Evolutionary conservation across 352 stramenopile species (phyloP).

Genomic region (Pythium oligandrum): DNA sequence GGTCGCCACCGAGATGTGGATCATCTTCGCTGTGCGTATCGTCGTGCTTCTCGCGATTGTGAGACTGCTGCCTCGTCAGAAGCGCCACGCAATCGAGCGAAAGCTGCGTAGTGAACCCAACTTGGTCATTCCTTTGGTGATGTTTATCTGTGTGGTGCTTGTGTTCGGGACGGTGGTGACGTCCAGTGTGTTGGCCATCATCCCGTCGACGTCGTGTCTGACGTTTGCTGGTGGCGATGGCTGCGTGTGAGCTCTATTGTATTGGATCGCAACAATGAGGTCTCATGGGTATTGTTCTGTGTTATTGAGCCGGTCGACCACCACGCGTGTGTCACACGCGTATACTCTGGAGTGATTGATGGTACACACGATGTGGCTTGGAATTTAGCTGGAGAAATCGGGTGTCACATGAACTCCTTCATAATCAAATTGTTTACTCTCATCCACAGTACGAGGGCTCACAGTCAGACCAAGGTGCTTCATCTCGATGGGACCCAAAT

Average conservation of each 20-base stretch:
- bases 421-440: no score
- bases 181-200: slow-evolving; percentile 7
- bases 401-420: no score
- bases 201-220: slow-evolving; percentile 10
- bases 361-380: no score
- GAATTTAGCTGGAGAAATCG: no score
- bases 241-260: not conserved
- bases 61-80: not conserved
- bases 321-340: no score
- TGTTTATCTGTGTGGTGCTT: not conserved
- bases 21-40: not conserved
- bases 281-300: not conserved
- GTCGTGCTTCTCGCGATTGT: not conserved
- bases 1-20: not conserved
- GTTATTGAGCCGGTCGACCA: not conserved
- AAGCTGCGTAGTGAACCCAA: not conserved
- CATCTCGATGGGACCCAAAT: no score
- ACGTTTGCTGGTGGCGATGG: slow-evolving; percentile 14
- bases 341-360: no score
- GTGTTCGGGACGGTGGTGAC: not conserved
- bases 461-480: no score
- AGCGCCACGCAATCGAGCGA: not conserved
- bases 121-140: not conserved
- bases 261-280: not conserved
- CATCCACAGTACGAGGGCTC: no score